Base-by-base conservation (phyloP, 2,329 filamentous ascomycete genomes). In the Fusarium bulbicola region DNA sequence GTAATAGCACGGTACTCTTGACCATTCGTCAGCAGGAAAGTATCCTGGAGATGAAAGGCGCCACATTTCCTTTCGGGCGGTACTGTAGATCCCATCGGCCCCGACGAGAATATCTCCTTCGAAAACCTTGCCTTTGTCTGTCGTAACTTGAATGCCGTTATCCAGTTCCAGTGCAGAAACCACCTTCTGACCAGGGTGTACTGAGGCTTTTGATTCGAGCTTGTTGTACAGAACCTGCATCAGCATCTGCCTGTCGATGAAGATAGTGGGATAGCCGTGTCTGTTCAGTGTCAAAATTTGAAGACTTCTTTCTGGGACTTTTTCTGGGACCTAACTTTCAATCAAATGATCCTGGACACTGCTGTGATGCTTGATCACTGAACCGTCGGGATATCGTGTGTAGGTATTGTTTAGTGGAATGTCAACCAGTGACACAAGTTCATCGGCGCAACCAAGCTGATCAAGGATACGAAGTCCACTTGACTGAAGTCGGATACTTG, bases 391-490 rank as follows among this genome's bases (percentile, higher is more conserved):
- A 1, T 45, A 30, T 50, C 64, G 58, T 15, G n/a, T 1, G 3
- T 36, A 68, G 2, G 24, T 20, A 18, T 74, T 6, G 0, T 45
- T n/a, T 0, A 53, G 28, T 21, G 66, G 54, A 2, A 40, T 26
- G 1, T 59, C 40, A 3, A 66, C 12, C 0, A 71, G 6, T 6
- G 62, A 42, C 1, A 42, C 12, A 0, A 71, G 47, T 1, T 62
- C 30, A 1, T 68, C 40, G 0, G 50, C 57, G 18, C 68, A 71
- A 6, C 16, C 57, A 0, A 71, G 14, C 12, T 90, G 88, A 57
- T 88, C 86, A 1, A 88, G 74, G 12, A 89, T 84, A 1, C 84
- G 80, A 8, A 78, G 63, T 1, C 84, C 84, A 24, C 85, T 80
- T 1, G 86, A 80, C 0, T 82, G 67, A 1, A 89, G 70, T 3